These are phyloP conservation scores for Cadophora malorum DNA, from an alignment of 2,329 filamentous ascomycete species.

Conservation along the genomic window DNA sequence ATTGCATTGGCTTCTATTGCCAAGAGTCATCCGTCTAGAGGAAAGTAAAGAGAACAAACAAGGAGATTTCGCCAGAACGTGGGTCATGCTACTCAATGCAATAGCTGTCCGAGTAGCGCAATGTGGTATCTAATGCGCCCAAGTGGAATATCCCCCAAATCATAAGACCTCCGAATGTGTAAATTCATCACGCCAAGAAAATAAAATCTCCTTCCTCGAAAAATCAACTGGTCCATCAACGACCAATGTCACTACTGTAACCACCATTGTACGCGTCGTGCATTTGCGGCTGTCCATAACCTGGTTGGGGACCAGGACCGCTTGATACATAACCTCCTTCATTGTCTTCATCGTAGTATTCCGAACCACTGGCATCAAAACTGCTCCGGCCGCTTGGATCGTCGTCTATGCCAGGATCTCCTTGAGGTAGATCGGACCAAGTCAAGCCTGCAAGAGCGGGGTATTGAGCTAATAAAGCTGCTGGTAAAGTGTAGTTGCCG, in stretches of 20 bases:
- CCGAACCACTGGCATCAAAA: slow-evolving; percentile 76
- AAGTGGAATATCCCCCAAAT: slow-evolving; percentile 20
- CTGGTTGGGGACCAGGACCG: slow-evolving; percentile 44
- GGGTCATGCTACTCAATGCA: slow-evolving; percentile 27
- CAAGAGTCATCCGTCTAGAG: slow-evolving; percentile 11
- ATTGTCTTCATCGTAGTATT: slow-evolving; percentile 75
- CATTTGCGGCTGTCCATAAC: slow-evolving; percentile 42
- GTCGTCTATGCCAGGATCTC: slow-evolving; percentile 67
- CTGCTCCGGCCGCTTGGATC: slow-evolving; percentile 80
- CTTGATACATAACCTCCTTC: slow-evolving; percentile 69
- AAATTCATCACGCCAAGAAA: slow-evolving; percentile 24
- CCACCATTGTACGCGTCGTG: slow-evolving; percentile 42
- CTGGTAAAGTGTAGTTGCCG: slow-evolving; percentile 75
- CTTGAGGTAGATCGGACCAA: slow-evolving; percentile 78
- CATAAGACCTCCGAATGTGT: slow-evolving; percentile 23
- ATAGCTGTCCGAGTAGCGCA: slow-evolving; percentile 24
- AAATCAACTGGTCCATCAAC: slow-evolving; percentile 27
- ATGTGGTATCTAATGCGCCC: slow-evolving; percentile 45
- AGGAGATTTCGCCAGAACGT: slow-evolving; percentile 3
- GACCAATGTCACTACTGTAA: slow-evolving; percentile 45
- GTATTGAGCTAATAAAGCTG: slow-evolving; percentile 88
- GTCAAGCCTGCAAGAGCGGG: slow-evolving; percentile 90
- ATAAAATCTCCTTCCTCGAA: background rate
- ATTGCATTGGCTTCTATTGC: slow-evolving; percentile 1
- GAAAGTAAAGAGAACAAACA: background rate